Base-by-base conservation (phyloP, 441 rosid species). In the Erodium moschatum region DNA sequence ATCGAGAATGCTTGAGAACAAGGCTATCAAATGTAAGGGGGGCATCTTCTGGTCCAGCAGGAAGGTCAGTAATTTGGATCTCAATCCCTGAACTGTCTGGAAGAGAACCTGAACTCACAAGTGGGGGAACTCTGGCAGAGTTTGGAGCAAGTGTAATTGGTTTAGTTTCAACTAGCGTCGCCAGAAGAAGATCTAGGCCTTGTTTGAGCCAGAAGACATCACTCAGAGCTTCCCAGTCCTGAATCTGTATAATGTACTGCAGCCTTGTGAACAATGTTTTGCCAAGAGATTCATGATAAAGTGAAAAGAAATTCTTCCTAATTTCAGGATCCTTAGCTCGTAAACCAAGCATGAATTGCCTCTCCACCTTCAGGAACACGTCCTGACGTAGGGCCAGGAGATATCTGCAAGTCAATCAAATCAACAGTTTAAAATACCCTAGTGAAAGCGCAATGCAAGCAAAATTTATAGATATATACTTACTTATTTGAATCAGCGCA, bases 131-230 rank as follows among this genome's bases (percentile, higher is more conserved):
- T 85, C 92, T 86, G 64, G 99, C 99, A 81, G 97, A 87, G 80
- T 94, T 91, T 65, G 97, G 88, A 69, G 97, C 99, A 67, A 94
- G 89, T 18, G 92, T 94, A 74, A 94, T 91, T 61, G 94, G 90
- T 76, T 89, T 85, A 74, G 85, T 83, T 82, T 87, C 92, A 16
- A 88, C 89, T 72, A 91, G 82, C 69, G 90, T 85, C 67, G 99
- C 96, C 64, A 94, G 83, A 74, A 94, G 93, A 72, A 94, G 94
- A 87, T 94, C 97, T 77, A 94, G 94, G 70, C 99, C 97, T 77
- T 94, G 99, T 80, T 94, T 94, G 79, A 94, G 94, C 99, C 99
- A 94, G 81, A 94, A 94, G 72, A 90, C 99, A 81, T 94, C 97
- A 77, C 94, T 86, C 74, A 91, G 71, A 79, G 99, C 96, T 85